These are phyloP conservation scores for Rhododendron vialii DNA, from an alignment of 148 eudicot species.

Conservation along the genomic window DNA sequence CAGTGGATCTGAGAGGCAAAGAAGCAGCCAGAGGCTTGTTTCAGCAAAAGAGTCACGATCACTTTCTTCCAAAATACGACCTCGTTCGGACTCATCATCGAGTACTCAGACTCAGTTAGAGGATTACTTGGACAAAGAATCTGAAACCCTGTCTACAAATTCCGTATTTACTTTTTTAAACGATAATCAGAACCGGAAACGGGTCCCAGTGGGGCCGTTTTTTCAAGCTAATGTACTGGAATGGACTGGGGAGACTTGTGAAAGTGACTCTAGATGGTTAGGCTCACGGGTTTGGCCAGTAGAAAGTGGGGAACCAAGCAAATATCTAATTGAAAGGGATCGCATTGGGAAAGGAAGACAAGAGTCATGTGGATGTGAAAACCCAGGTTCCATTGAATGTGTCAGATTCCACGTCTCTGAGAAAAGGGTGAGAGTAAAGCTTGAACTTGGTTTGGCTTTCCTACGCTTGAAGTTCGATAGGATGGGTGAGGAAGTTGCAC, in stretches of 20 bases:
- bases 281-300: constrained; percentile 71
- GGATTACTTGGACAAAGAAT: constrained; percentile 2
- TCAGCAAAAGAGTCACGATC: constrained; percentile 19
- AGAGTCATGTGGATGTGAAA: constrained; percentile 60
- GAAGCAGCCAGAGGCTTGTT: constrained; percentile 57
- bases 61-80: constrained; percentile 7
- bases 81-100: constrained; percentile 25
- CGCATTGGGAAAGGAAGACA: constrained; percentile 60
- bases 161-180: constrained; percentile 17
- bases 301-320: constrained; percentile 23
- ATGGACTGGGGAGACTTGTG: constrained; percentile 40
- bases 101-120: constrained; percentile 20
- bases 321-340: constrained; percentile 45
- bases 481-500: constrained; percentile 76
- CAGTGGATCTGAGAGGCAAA: constrained; percentile 33
- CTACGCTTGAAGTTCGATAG: constrained; percentile 53
- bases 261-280: constrained; percentile 62
- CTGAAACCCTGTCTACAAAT: constrained; percentile 17
- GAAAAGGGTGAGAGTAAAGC: constrained; percentile 49
- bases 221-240: constrained; percentile 69
- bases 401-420: constrained; percentile 59
- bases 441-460: constrained; percentile 66
- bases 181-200: constrained; percentile 29
- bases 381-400: constrained; percentile 52
- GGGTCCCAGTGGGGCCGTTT: constrained; percentile 48